Evolutionary conservation across 768 basidiomycete genomes (phyloP), one percentile per base, ranked within the genome.

Genomic region (Panellus pusillus): DNA sequence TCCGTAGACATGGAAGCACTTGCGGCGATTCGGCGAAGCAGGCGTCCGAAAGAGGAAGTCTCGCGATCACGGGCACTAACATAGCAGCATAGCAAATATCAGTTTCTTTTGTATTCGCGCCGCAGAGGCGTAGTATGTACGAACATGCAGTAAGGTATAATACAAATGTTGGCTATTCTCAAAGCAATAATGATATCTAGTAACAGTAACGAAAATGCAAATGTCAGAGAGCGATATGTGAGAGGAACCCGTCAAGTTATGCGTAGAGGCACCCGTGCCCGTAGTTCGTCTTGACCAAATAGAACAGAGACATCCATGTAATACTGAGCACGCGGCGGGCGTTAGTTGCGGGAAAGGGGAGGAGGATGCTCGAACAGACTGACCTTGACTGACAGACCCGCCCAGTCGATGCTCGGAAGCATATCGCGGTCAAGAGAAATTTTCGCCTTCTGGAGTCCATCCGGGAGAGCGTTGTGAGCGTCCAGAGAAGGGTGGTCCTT

Each of bases 221-320:
- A 61, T 52, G 55, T 56, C 47, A 41, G 36, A 29, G 48, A 44
- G 46, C 52, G 50, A 44, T 36, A 18, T 38, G 32, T 9, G 52
- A 18, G 32, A 28, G 8, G 56, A 59, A 19, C 13, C 12, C 2
- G 43, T 50, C 45, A 87, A 52, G 73, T 66, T 61, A 89, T 74
- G 50, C 75, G 78, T 40, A 90, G 72, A 5, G 85, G 86, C 52
- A 89, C 70, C 28, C 84, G 78, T 28, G 81, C 83, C 54, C 82
- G 78, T 43, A 82, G 66, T 54, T 81, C 79, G 61, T 88, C 84
- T 61, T 83, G 80, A 15, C 82, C 82, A 37, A 85, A 72, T 40
- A 84, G 69, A 37, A 89, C 86, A 45, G 84, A 84, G 29, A 87
- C 75, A 52, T 89, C 86, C 50, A 89, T 70, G 65, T 87, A 89